Percentiles rank a stretch among this genome's conserved stretches.
Conservation (phyloP, 2,329 filamentous ascomycete species). For the Penicillium sp. region DNA sequence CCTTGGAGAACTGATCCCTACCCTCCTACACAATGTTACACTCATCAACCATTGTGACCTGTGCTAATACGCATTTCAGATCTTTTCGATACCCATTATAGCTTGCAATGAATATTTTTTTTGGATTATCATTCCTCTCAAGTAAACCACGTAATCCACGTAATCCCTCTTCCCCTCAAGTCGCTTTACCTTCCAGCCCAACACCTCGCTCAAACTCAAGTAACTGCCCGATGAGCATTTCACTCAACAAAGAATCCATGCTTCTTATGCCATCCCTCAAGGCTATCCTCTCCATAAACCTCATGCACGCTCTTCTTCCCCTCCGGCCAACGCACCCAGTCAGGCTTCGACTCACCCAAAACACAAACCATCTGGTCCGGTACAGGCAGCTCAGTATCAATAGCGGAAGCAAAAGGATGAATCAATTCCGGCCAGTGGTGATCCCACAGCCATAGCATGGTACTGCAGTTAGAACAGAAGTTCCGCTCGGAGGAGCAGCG, state of each 20-base stretch:
- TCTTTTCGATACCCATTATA: background rate
- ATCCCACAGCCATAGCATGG: conserved; percentile 51
- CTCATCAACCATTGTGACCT: conserved; percentile 10
- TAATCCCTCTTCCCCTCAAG: background rate
- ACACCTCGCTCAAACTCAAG: background rate
- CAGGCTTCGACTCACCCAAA: conserved; percentile 44
- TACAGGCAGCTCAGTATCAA: conserved; percentile 47
- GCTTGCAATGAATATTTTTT: background rate
- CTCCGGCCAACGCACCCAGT: conserved; percentile 49
- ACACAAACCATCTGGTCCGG: conserved; percentile 51
- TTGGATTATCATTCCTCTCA: background rate
- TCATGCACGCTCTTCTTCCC: conserved; percentile 46
- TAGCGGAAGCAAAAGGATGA: conserved; percentile 51
- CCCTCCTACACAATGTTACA: conserved; percentile 10
- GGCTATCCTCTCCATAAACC: conserved; percentile 38
- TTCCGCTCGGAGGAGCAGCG: conserved; percentile 45
- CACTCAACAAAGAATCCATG: conserved; percentile 35
- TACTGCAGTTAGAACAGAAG: conserved; percentile 49
- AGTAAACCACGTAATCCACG: background rate
- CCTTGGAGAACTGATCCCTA: conserved; percentile 63
- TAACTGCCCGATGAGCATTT: background rate
- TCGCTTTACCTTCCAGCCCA: background rate
- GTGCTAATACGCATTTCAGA: conserved; percentile 25
- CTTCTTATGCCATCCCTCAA: conserved; percentile 50
- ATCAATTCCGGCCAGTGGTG: conserved; percentile 49